A percentile compares a stretch with the other conserved stretches of the same genome.
These are phyloP conservation scores for Garcia nutans DNA, from an alignment of 345 rosid genomes.

Conservation along the genomic window DNA sequence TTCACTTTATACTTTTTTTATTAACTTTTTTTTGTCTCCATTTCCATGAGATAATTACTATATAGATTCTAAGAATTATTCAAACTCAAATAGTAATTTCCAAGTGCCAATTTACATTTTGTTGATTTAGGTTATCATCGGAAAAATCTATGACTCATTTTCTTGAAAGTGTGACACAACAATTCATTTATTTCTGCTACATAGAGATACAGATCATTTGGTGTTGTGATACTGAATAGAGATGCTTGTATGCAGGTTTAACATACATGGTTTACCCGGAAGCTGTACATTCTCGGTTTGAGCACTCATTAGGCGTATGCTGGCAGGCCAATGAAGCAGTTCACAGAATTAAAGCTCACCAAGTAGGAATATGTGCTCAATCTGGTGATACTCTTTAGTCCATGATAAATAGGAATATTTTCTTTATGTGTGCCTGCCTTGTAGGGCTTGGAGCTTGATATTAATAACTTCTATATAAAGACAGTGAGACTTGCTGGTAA, in stretches of 20 bases:
- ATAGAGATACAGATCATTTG: neutral
- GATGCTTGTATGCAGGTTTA: conserved; percentile 23
- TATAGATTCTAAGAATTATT: neutral
- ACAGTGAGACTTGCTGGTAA: conserved; percentile 39
- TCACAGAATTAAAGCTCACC: conserved; percentile 21
- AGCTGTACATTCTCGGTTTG: conserved; percentile 39
- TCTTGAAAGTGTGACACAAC: neutral
- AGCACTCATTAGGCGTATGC: conserved; percentile 35
- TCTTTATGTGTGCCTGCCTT: neutral
- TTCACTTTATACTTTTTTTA: neutral
- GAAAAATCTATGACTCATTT: neutral
- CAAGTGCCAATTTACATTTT: neutral
- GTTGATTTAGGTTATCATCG: neutral
- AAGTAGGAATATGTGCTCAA: conserved; percentile 20
- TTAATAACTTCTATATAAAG: conserved; percentile 21
- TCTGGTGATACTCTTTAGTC: neutral
- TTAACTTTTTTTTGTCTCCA: neutral
- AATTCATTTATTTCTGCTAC: neutral
- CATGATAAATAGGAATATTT: neutral
- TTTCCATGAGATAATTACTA: neutral
- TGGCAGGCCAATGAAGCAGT: conserved; percentile 29
- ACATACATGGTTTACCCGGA: conserved; percentile 35
- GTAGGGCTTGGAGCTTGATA: conserved; percentile 25
- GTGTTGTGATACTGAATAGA: neutral
- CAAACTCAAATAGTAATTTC: neutral